Conservation (phyloP, 208 protist genomes). For the Strigomonas culicis region DNA sequence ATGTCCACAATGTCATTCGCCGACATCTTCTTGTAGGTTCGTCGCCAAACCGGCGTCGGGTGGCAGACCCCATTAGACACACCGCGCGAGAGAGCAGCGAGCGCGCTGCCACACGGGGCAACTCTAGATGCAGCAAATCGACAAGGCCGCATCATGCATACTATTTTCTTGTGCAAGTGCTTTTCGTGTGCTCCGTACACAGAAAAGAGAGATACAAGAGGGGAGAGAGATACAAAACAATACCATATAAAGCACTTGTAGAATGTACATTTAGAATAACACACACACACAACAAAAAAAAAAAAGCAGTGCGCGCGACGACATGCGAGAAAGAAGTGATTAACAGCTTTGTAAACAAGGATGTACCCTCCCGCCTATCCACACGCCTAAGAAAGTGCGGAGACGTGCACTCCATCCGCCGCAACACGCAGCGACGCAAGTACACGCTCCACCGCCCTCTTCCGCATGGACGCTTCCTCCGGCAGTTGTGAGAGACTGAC, state of each 20-base stretch:
- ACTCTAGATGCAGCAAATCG: not conserved
- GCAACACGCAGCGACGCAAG: not conserved
- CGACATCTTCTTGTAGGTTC: not conserved
- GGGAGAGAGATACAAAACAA: no score
- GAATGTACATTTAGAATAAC: no score
- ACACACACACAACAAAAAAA: not conserved
- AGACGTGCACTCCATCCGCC: not conserved
- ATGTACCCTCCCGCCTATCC: no score
- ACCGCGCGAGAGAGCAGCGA: not conserved
- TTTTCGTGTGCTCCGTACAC: no score
- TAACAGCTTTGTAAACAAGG: no score
- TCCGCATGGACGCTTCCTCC: not conserved
- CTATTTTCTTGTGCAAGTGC: not conserved
- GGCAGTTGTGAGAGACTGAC: not conserved
- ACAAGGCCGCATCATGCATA: not conserved
- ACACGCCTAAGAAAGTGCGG: no score
- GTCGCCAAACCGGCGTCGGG: not conserved
- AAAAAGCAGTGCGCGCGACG: no score
- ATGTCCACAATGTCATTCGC: slow-evolving; percentile 9
- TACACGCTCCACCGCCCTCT: not conserved
- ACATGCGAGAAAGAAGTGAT: no score
- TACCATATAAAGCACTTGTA: no score
- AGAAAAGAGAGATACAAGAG: no score
- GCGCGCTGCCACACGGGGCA: not conserved
- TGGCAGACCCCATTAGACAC: not conserved